Percentiles rank a stretch among this genome's conserved stretches.
Evolutionary conservation across 2,329 filamentous ascomycete genomes (phyloP).

Genomic region (Ramularia collo-cygni): DNA sequence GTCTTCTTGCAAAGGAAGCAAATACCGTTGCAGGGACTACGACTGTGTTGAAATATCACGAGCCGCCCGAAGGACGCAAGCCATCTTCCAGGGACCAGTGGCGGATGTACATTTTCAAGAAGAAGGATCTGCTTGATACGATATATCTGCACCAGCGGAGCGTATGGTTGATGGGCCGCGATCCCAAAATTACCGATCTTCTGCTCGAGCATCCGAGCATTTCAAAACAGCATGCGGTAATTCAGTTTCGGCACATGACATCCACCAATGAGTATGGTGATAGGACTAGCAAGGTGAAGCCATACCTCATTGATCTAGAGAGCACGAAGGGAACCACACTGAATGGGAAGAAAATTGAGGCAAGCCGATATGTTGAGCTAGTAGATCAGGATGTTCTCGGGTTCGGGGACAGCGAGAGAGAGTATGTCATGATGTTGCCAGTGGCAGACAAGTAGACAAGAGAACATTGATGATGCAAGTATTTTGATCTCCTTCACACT

Average conservation of each 20-base stretch:
- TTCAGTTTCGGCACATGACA: slow-evolving; percentile 84
- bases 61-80: slow-evolving; percentile 87
- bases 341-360: slow-evolving; percentile 67
- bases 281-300: slow-evolving; percentile 61
- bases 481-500: no score
- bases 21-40: slow-evolving; percentile 72
- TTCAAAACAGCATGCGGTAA: slow-evolving; percentile 90
- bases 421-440: slow-evolving; percentile 91
- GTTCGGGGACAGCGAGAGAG: slow-evolving; percentile 80
- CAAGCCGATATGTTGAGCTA: slow-evolving; percentile 76
- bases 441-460: slow-evolving; percentile 10
- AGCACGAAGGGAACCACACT: slow-evolving; percentile 84
- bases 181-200: slow-evolving; percentile 73
- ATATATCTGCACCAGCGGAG: slow-evolving; percentile 68
- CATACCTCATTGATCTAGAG: slow-evolving; percentile 89
- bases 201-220: slow-evolving; percentile 82
- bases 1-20: slow-evolving; percentile 77
- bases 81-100: slow-evolving; percentile 71
- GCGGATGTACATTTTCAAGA: slow-evolving; percentile 90
- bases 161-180: slow-evolving; percentile 86
- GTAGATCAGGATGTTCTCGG: slow-evolving; percentile 81
- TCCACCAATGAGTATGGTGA: slow-evolving; percentile 84
- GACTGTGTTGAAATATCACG: slow-evolving; percentile 89
- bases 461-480: no score
- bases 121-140: slow-evolving; percentile 69